These are phyloP conservation scores for Phytophthora syringae DNA, from an alignment of 352 stramenopile genomes.

Conservation along the genomic window DNA sequence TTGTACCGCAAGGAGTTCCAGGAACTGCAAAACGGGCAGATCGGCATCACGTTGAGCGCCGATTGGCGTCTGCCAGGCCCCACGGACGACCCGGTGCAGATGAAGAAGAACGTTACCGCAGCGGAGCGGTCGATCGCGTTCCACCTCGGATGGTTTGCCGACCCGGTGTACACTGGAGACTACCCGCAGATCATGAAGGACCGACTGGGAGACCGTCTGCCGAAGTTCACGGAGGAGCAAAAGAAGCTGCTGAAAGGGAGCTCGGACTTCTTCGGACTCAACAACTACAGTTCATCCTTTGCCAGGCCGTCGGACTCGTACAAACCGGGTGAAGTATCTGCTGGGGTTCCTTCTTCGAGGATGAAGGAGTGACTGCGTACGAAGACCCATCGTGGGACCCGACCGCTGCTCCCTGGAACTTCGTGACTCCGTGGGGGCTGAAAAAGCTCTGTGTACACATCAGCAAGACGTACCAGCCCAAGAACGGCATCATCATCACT, in stretches of 20 bases:
- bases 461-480: slow-evolving; percentile 78
- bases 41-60: slow-evolving; percentile 93
- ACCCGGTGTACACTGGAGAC: slow-evolving; percentile 92
- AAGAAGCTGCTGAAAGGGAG: slow-evolving; percentile 80
- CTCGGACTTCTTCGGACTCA: slow-evolving; percentile 95
- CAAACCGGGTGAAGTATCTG: slow-evolving; percentile 17
- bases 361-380: slow-evolving; percentile 50
- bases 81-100: slow-evolving; percentile 47
- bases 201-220: slow-evolving; percentile 80
- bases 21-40: slow-evolving; percentile 63
- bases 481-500: slow-evolving; percentile 87
- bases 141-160: slow-evolving; percentile 91
- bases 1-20: slow-evolving; percentile 89
- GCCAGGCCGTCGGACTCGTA: slow-evolving; percentile 50
- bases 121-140: slow-evolving; percentile 87
- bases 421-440: slow-evolving; percentile 78
- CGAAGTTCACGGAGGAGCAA: slow-evolving; percentile 89
- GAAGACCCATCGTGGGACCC: slow-evolving; percentile 68
- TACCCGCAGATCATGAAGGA: slow-evolving; percentile 93
- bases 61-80: slow-evolving; percentile 89
- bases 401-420: slow-evolving; percentile 87
- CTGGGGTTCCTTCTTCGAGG: slow-evolving; percentile 41
- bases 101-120: slow-evolving; percentile 67
- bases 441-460: slow-evolving; percentile 92
- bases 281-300: slow-evolving; percentile 91